Evolutionary conservation across 2,329 filamentous ascomycete genomes (phyloP).

Genomic region (Aspergillus ochraceus): DNA sequence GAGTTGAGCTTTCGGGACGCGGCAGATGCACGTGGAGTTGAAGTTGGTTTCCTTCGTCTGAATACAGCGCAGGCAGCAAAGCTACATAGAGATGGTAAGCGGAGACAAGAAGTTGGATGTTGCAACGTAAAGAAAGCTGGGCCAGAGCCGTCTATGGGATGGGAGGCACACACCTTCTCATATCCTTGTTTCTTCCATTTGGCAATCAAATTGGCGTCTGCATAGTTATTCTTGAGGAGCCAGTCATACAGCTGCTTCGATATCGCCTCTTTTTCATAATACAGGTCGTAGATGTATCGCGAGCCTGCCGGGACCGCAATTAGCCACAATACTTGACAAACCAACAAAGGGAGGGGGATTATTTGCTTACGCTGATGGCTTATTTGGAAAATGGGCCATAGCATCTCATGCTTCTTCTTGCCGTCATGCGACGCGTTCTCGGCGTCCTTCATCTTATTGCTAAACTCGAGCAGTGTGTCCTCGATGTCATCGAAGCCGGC

Average conservation of each 20-base stretch:
- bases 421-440: slow-evolving; percentile 80
- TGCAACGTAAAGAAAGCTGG: slow-evolving; percentile 1
- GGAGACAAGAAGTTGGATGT: background rate
- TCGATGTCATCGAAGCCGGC: slow-evolving; percentile 69
- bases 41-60: slow-evolving; percentile 99
- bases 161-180: slow-evolving; percentile 69
- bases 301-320: slow-evolving; percentile 47
- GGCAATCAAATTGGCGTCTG: slow-evolving; percentile 90
- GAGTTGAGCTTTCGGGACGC: slow-evolving; percentile 83
- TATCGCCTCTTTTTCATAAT: slow-evolving; percentile 97
- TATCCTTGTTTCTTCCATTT: slow-evolving; percentile 99
- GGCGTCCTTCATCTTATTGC: slow-evolving; percentile 73
- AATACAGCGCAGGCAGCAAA: slow-evolving; percentile 93
- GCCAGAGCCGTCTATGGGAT: slow-evolving; percentile 6
- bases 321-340: background rate
- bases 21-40: slow-evolving; percentile 94
- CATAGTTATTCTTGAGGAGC: slow-evolving; percentile 94
- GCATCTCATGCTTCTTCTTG: slow-evolving; percentile 84
- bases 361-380: slow-evolving; percentile 75
- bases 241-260: slow-evolving; percentile 90
- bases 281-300: slow-evolving; percentile 94
- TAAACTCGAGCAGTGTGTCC: slow-evolving; percentile 66
- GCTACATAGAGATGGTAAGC: slow-evolving; percentile 46
- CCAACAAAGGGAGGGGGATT: background rate
- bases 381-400: slow-evolving; percentile 98